Percentiles rank a stretch among this genome's conserved stretches.
These are phyloP conservation scores for slime mould (Dictyostelium discoideum) DNA, from an alignment of 78 protist species.

Conservation along the genomic window DNA sequence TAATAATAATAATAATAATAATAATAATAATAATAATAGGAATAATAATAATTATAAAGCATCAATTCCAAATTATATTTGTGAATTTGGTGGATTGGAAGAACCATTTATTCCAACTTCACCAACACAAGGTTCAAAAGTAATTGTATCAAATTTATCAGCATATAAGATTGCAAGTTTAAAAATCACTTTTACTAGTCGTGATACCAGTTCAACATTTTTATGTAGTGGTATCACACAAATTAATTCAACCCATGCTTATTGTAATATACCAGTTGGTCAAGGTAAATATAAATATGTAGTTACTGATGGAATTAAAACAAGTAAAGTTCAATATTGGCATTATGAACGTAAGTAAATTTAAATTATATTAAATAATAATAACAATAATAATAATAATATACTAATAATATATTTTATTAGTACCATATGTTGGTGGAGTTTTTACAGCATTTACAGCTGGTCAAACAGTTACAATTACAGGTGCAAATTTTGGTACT, in stretches of 20 bases:
- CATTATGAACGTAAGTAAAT: slow-evolving; percentile 7
- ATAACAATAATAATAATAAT: not conserved
- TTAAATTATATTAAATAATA: not conserved
- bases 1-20: slow-evolving; percentile 10
- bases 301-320: not conserved
- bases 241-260: not conserved
- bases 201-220: not conserved
- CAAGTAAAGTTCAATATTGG: not conserved
- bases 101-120: slow-evolving; percentile 19
- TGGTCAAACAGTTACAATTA: not conserved
- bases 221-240: not conserved
- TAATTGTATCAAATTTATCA: not conserved
- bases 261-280: not conserved
- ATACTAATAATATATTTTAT: not conserved
- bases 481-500: slow-evolving; percentile 15
- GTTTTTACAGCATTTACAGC: not conserved
- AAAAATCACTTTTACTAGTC: not conserved
- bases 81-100: slow-evolving; percentile 56
- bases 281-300: not conserved
- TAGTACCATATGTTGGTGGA: slow-evolving; percentile 5
- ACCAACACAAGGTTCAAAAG: slow-evolving; percentile 6
- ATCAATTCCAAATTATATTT: not conserved
- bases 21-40: not conserved
- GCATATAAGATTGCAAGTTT: not conserved
- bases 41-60: slow-evolving; percentile 29